Conservation (phyloP, 2,329 filamentous ascomycete genomes). For the Cladosporium sp. region DNA sequence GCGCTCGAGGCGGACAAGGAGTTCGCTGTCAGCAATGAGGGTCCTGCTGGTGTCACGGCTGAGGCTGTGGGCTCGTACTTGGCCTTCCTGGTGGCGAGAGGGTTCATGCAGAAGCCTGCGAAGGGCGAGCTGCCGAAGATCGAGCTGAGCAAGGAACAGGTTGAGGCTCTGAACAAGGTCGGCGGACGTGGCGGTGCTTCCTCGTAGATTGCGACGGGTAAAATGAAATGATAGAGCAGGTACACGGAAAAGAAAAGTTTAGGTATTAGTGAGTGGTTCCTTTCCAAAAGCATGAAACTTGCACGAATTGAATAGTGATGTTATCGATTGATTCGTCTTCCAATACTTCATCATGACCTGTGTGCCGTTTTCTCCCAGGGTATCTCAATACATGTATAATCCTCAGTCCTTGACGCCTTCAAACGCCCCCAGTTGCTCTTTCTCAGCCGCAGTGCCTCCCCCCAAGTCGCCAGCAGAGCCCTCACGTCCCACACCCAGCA, state of each 20-base stretch:
- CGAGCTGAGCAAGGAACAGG: conserved; percentile 50
- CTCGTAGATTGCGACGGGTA: not conserved
- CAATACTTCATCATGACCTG: not conserved
- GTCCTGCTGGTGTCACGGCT: conserved; percentile 57
- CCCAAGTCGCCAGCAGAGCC: not conserved
- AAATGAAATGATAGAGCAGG: not conserved
- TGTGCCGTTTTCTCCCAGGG: not conserved
- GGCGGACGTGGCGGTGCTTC: conserved; percentile 53
- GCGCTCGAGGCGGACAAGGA: conserved; percentile 65
- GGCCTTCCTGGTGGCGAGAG: conserved; percentile 62
- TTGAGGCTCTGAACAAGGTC: conserved; percentile 53
- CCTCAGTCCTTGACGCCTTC: not conserved
- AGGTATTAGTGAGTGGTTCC: not conserved
- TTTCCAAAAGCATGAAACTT: not conserved
- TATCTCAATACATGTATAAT: not conserved
- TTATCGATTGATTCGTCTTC: not conserved
- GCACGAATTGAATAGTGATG: not conserved
- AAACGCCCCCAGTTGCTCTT: not conserved
- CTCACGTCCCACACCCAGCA: not conserved
- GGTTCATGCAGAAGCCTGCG: conserved; percentile 59
- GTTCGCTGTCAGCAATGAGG: conserved; percentile 49
- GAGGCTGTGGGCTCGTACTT: conserved; percentile 66
- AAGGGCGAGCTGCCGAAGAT: conserved; percentile 46
- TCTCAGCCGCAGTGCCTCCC: not conserved
- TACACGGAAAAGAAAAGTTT: not conserved